Evolutionary conservation across 306 rosid genomes (phyloP).

Genomic region (Lathyrus oleraceus): DNA sequence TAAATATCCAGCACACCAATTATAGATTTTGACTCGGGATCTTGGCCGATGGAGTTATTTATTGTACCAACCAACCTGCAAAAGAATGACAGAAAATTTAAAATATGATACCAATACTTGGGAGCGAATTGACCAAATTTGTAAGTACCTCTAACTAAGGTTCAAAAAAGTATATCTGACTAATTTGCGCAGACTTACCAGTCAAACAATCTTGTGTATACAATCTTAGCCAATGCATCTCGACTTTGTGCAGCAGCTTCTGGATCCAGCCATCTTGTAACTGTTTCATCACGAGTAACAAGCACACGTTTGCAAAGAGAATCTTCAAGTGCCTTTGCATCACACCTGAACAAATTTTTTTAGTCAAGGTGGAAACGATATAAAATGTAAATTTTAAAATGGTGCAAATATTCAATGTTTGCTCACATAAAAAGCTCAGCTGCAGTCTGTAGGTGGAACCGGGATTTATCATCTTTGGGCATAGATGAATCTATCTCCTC

Average conservation of each 20-base stretch:
- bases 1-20: slow-evolving; percentile 97
- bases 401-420: slow-evolving; percentile 31
- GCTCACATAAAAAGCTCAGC: slow-evolving; percentile 90
- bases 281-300: slow-evolving; percentile 90
- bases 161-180: slow-evolving; percentile 14
- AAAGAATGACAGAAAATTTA: slow-evolving; percentile 35
- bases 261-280: slow-evolving; percentile 91
- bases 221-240: slow-evolving; percentile 88
- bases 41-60: slow-evolving; percentile 87
- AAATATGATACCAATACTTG: slow-evolving; percentile 19
- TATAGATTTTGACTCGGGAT: slow-evolving; percentile 72
- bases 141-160: slow-evolving; percentile 27
- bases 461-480: slow-evolving; percentile 92
- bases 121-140: slow-evolving; percentile 17
- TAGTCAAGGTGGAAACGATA: slow-evolving; percentile 29
- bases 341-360: slow-evolving; percentile 63
- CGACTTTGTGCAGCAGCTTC: slow-evolving; percentile 80
- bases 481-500: slow-evolving; percentile 80
- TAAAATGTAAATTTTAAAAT: slow-evolving; percentile 30
- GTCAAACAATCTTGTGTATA: slow-evolving; percentile 84
- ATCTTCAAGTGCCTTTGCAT: slow-evolving; percentile 81
- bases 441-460: slow-evolving; percentile 80
- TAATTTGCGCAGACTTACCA: slow-evolving; percentile 58
- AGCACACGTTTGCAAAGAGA: slow-evolving; percentile 95
- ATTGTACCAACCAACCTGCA: slow-evolving; percentile 87